Conservation (phyloP, 2,329 filamentous ascomycete species). For the Coleophoma cylindrospora region DNA sequence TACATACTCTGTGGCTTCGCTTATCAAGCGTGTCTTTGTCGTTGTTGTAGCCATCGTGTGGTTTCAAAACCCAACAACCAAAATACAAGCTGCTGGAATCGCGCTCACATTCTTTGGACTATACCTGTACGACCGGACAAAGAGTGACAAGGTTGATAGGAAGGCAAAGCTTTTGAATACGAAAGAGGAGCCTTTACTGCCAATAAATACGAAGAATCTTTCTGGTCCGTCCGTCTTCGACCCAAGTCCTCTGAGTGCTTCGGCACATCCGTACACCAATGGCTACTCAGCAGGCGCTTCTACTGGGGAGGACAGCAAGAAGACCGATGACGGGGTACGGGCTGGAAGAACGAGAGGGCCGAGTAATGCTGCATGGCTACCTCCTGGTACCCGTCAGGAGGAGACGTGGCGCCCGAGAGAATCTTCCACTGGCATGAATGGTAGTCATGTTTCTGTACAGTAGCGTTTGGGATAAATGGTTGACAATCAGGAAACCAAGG, state of each 20-base stretch:
- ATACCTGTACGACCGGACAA: conserved; percentile 92
- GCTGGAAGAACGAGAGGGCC: conserved; percentile 35
- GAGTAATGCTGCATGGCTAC: conserved; percentile 59
- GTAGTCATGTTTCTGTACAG: neutral
- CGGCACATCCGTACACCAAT: conserved; percentile 39
- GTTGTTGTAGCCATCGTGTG: conserved; percentile 92
- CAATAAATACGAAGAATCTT: conserved; percentile 11
- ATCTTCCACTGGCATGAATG: neutral
- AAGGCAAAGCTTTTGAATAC: conserved; percentile 64
- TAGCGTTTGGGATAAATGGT: neutral
- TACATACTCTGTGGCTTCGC: conserved; percentile 90
- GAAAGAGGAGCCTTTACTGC: conserved; percentile 25
- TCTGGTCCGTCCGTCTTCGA: conserved; percentile 25
- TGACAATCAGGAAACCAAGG: neutral
- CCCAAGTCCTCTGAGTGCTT: conserved; percentile 20
- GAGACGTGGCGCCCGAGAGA: conserved; percentile 64
- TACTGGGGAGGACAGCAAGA: conserved; percentile 25
- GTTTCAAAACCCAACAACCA: conserved; percentile 88
- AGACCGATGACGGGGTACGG: conserved; percentile 45
- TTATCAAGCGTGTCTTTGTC: conserved; percentile 97
- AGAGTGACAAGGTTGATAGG: conserved; percentile 82
- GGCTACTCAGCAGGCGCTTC: conserved; percentile 34
- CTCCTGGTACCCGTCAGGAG: conserved; percentile 78
- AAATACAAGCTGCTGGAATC: conserved; percentile 79
- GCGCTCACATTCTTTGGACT: conserved; percentile 84